Conservation (phyloP, 495 filamentous ascomycete species). For the Penicillium nucicola region DNA sequence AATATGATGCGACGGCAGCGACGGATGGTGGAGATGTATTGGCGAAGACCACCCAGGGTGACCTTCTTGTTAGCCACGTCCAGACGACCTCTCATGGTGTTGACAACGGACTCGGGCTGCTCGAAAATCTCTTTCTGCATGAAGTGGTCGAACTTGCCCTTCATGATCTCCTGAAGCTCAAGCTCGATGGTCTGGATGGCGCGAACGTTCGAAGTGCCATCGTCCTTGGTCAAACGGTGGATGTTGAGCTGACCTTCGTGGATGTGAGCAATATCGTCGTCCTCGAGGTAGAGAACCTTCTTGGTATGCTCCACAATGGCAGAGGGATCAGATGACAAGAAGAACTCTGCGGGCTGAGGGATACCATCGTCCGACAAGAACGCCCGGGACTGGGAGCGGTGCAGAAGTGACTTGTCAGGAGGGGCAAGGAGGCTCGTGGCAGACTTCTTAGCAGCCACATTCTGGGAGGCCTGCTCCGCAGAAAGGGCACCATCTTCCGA, state of each 20-base stretch:
- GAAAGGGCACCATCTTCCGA: constrained; percentile 82
- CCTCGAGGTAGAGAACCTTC: constrained; percentile 98
- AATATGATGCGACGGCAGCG: constrained; percentile 96
- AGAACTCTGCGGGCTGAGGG: constrained; percentile 98
- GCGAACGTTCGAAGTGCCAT: constrained; percentile 93
- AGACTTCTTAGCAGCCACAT: constrained; percentile 91
- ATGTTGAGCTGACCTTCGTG: constrained; percentile 99
- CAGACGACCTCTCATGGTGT: constrained; percentile 98
- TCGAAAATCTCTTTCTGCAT: constrained; percentile 99
- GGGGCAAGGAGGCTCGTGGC: constrained; percentile 77
- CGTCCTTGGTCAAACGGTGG: constrained; percentile 92
- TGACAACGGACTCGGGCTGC: constrained; percentile 97
- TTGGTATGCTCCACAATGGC: constrained; percentile 99
- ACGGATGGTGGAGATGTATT: constrained; percentile 94
- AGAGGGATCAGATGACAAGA: constrained; percentile 95
- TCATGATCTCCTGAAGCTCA: constrained; percentile 99
- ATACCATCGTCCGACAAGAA: constrained; percentile 98
- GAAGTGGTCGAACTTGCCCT: constrained; percentile 99
- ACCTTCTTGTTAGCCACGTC: constrained; percentile 90
- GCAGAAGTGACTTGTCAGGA: constrained; percentile 93
- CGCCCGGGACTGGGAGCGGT: constrained; percentile 95
- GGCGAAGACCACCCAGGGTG: constrained; percentile 89
- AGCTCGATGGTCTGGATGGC: constrained; percentile 97
- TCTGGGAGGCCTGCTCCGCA: constrained; percentile 93
- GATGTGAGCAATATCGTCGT: constrained; percentile 98